These are phyloP conservation scores for Thalassiosira delicatula DNA, from an alignment of 352 stramenopile genomes.

Conservation along the genomic window DNA sequence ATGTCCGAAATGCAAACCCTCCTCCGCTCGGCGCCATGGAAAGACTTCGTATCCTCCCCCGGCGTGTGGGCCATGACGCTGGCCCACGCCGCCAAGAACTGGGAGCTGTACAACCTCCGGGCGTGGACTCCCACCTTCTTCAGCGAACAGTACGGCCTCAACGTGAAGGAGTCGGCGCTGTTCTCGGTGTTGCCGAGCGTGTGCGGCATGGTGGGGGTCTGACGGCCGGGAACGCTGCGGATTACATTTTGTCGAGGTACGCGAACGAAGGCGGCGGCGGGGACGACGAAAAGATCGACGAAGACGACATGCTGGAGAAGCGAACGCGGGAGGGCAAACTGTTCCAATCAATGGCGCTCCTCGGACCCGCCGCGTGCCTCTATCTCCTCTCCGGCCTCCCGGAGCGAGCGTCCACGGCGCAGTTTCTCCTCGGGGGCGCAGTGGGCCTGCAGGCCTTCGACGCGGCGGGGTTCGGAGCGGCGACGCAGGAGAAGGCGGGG, in stretches of 20 bases:
- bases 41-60: constrained; percentile 58
- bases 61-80: constrained; percentile 65
- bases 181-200: constrained; percentile 70
- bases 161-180: constrained; percentile 69
- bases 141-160: constrained; percentile 75
- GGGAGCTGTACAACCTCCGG: constrained; percentile 76
- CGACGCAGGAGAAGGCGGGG: constrained; percentile 80
- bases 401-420: constrained; percentile 60
- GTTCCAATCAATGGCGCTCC: constrained; percentile 71
- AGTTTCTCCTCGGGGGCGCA: constrained; percentile 62
- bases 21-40: constrained; percentile 65
- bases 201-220: constrained; percentile 69
- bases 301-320: constrained; percentile 30
- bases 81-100: constrained; percentile 81
- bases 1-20: constrained; percentile 34
- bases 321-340: constrained; percentile 70
- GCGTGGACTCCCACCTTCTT: constrained; percentile 82
- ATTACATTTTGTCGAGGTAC: constrained; percentile 62
- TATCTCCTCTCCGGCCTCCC: constrained; percentile 61
- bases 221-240: constrained; percentile 64
- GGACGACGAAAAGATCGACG: constrained; percentile 8
- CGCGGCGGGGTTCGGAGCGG: constrained; percentile 72
- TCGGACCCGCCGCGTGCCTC: constrained; percentile 69
- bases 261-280: constrained; percentile 16
- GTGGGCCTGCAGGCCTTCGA: constrained; percentile 75